These are phyloP conservation scores for Blastobotrys illinoisensis DNA, from an alignment of 1,139 yeast genomes.

Conservation along the genomic window DNA sequence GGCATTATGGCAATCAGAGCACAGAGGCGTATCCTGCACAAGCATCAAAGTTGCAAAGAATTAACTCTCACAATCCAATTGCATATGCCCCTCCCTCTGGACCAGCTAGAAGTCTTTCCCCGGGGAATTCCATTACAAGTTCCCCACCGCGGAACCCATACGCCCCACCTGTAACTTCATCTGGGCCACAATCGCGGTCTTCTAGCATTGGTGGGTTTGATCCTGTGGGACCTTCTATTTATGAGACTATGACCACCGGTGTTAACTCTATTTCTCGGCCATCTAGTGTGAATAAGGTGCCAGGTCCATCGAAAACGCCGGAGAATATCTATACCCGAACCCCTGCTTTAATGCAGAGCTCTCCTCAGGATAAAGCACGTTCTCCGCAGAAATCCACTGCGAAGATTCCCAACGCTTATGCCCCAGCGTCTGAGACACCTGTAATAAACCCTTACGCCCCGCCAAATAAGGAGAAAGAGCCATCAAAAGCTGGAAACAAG, in stretches of 20 bases:
- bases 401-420: slow-evolving; percentile 4
- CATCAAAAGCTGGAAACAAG: background rate
- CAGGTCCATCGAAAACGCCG: background rate
- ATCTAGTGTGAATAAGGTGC: background rate
- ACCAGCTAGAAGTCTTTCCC: background rate
- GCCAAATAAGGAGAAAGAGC: background rate
- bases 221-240: background rate
- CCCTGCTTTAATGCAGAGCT: background rate
- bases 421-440: slow-evolving; percentile 5
- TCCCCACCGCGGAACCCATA: slow-evolving; percentile 7
- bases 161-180: background rate
- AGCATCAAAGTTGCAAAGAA: background rate
- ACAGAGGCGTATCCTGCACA: background rate
- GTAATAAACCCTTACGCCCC: slow-evolving; percentile 12
- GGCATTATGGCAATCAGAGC: background rate
- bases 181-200: background rate
- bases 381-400: background rate
- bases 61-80: background rate
- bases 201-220: slow-evolving; percentile 1
- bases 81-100: background rate
- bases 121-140: background rate
- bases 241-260: background rate
- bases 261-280: background rate
- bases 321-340: slow-evolving; percentile 5
- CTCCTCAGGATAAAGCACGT: background rate